Base-by-base conservation (phyloP, 208 protist genomes). In the Trypanosomatidae sp. region DNA sequence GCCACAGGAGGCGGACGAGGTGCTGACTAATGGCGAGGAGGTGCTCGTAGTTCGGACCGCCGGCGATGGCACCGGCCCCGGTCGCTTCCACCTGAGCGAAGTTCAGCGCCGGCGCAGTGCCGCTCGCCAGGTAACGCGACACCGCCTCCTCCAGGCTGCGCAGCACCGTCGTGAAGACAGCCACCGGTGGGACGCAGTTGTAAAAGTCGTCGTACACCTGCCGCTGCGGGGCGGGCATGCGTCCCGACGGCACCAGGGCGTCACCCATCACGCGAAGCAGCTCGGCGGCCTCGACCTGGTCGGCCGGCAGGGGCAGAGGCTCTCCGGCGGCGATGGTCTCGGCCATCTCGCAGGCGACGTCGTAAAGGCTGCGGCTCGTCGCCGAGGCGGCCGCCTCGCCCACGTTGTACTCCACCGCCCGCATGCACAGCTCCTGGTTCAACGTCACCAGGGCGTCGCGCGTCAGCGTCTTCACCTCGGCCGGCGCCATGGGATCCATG, bases 201-300 rank as follows among this genome's bases (percentile, higher is more conserved):
- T 81, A 89, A 77, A 99, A 99, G 62, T 99, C 95, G 33, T 93
- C 86, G 85, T 98, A 99, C 12, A 98, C 92, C n/a, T 85, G 73
- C 43, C 86, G 84, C 71, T 99, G 98, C 47, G 87, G 69, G 2
- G 83, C 73, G n/a, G 89, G 77, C 50, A 99, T 83, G 65, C 86
- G 92, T 46, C 94, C 92, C 19, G 83, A 78, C 46, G 98, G 97
- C 50, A 97, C 85, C 33, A 99, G 83, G 30, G 84, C 58, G 47
- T 98, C 95, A 22, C 98, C 97, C 52, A 99, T 89, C 17, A 91
- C 77, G 28, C 72, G 62, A 3, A 95, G 70, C 50, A 95, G 80
- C 22, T 87, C 76, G 17, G 66, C 76, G 39, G 82, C 80, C 50
- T 93, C 73, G 4, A 83, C 56, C 62, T 92, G 84, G 55, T 94